Base-by-base conservation (phyloP, 1,139 yeast genomes). In the Taphrina confusa region DNA sequence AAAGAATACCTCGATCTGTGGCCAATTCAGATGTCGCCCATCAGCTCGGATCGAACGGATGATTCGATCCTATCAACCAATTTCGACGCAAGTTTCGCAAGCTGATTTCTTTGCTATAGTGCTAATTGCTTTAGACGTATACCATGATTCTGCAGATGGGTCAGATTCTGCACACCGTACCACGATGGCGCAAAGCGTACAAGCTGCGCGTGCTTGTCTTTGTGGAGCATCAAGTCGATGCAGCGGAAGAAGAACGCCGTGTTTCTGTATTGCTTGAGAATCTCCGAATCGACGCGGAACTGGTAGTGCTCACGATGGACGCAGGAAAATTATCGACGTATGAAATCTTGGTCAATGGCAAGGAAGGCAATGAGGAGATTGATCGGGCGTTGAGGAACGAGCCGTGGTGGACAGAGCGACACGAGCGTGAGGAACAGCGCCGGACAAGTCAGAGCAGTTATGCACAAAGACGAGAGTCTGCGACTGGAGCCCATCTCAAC, bases 11-110 rank as follows among this genome's bases (percentile, higher is more conserved):
- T 92, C 67, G 98, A 92, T 70, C 74, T 92, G 47, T 92, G 92
- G 71, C 98, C 98, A 0, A 90, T 92, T 67, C 98, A 92, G 69
- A 92, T 92, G 96, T 84, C 95, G 4, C 92, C 95, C 0, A 81
- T 83, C 60, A 81, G 79, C 37, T 79, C 81, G 61, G 92, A 92
- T 6, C 77, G 75, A 23, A 81, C 82, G 61, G 81, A 87, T 14
- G 84, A 88, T 0, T 71, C 85, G 63, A 92, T 54, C 8, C 36
- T 44, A 14, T 42, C 51, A 12, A 54, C 58, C 9, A 54, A 54
- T 20, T 54, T 54, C 33, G 58, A 54, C 23, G 47, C 25, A 42
- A 22, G 31, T 9, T 9, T 4, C 14, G 14, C 16, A 18, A 36
- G n/a, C n/a, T n/a, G n/a, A n/a, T n/a, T 6, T 33, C 37, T 12